phyloP scores from a whole-genome alignment of 2,329 filamentous ascomycete genomes.

The Fusarium austroafricanum region DNA sequence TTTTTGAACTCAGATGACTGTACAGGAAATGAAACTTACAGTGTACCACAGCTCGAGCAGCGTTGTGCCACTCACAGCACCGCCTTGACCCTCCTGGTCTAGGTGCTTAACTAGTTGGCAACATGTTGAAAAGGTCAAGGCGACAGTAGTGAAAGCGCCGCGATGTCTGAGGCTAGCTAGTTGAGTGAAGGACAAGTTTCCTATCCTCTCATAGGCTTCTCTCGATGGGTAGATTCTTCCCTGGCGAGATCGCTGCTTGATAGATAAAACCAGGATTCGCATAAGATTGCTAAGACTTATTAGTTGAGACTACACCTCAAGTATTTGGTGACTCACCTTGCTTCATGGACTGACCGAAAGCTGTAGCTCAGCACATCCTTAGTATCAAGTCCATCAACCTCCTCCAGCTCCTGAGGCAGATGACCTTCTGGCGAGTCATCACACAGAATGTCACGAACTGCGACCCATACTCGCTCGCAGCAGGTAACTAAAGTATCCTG shows the following conservation, averaged over 20 bases:
- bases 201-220: constrained; percentile 72
- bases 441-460: constrained; percentile 83
- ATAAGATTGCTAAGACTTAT: constrained; percentile 72
- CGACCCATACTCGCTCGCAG: constrained; percentile 79
- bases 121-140: constrained; percentile 85
- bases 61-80: constrained; percentile 47
- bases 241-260: constrained; percentile 58
- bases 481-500: constrained; percentile 68
- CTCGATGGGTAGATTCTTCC: constrained; percentile 61
- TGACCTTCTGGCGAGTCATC: constrained; percentile 95
- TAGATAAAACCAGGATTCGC: constrained; percentile 68
- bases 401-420: constrained; percentile 79
- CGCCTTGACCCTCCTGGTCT: constrained; percentile 45
- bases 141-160: constrained; percentile 93
- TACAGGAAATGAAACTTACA: constrained; percentile 53
- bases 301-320: neutral
- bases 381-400: constrained; percentile 77
- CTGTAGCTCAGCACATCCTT: constrained; percentile 95
- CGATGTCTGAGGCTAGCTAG: constrained; percentile 86
- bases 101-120: constrained; percentile 73
- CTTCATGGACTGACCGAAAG: constrained; percentile 94
- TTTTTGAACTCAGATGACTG: neutral
- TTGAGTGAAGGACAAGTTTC: constrained; percentile 82
- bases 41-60: constrained; percentile 78
- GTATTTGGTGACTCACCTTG: constrained; percentile 68